phyloP scores from a whole-genome alignment of 2,329 filamentous ascomycete species.

The Diaporthe amygdali region DNA sequence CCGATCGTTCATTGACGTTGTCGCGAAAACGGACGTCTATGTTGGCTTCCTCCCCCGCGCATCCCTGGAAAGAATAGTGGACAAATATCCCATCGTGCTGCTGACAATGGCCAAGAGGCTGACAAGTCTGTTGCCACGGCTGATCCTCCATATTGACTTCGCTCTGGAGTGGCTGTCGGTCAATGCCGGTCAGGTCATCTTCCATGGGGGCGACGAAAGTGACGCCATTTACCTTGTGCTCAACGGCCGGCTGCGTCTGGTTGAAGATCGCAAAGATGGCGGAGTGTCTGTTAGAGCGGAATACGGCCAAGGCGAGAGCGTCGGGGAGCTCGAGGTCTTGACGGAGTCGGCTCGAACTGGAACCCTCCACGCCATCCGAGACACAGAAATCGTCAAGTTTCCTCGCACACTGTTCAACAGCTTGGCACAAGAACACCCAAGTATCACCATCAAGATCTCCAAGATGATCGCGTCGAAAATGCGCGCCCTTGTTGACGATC shows the following conservation, averaged over 20 bases:
- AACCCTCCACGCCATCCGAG: constrained; percentile 92
- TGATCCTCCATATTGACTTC: constrained; percentile 97
- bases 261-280: constrained; percentile 81
- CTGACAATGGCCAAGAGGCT: constrained; percentile 95
- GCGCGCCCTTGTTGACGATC: constrained; percentile 85
- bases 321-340: constrained; percentile 95
- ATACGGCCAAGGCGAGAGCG: constrained; percentile 95
- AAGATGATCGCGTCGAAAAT: constrained; percentile 98
- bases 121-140: constrained; percentile 83
- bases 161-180: constrained; percentile 98
- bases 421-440: constrained; percentile 93
- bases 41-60: constrained; percentile 90
- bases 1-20: constrained; percentile 93
- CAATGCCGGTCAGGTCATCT: constrained; percentile 91
- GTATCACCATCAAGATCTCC: constrained; percentile 98
- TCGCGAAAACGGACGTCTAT: constrained; percentile 97
- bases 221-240: constrained; percentile 98
- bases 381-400: constrained; percentile 95
- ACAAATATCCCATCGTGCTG: constrained; percentile 88
- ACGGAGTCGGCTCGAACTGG: constrained; percentile 92
- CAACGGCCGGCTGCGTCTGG: constrained; percentile 86
- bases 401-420: constrained; percentile 97
- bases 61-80: constrained; percentile 88
- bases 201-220: constrained; percentile 92
- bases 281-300: constrained; percentile 88